A percentile compares a stretch with the other conserved stretches of the same genome.
Conservation (phyloP, 106 monocot species). For the Phalaenopsis equestris region DNA sequence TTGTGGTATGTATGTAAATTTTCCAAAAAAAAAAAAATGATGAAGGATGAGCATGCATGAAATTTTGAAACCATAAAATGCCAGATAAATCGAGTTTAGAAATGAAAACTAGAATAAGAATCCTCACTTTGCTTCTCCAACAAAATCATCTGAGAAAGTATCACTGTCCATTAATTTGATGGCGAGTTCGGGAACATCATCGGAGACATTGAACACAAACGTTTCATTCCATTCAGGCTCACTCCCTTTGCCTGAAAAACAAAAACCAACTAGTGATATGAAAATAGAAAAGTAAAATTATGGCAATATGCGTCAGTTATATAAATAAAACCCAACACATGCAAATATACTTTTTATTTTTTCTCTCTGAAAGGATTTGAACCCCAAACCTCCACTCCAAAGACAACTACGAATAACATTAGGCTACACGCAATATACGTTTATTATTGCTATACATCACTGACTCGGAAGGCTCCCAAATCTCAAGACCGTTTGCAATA, state of each 20-base stretch:
- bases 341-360: not conserved
- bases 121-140: conserved; percentile 51
- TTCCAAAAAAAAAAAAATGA: not conserved
- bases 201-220: conserved; percentile 43
- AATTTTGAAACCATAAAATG: not conserved
- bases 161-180: conserved; percentile 61
- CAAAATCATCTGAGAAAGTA: conserved; percentile 36
- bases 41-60: not conserved
- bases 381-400: too few relatives aligned
- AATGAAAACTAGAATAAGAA: not conserved
- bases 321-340: not conserved
- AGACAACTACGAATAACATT: too few relatives aligned
- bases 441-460: too few relatives aligned
- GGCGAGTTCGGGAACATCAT: conserved; percentile 18
- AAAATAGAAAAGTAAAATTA: not conserved
- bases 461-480: too few relatives aligned
- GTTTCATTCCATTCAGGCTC: conserved; percentile 65
- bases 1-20: too few relatives aligned
- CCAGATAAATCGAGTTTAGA: not conserved
- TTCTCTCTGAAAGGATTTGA: not conserved
- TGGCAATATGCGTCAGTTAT: not conserved
- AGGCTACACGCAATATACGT: too few relatives aligned
- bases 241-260: conserved; percentile 17
- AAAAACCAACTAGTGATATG: not conserved
- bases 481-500: too few relatives aligned